phyloP scores from a whole-genome alignment of 2,329 filamentous ascomycete genomes.

The Lasiodiplodia sp. region DNA sequence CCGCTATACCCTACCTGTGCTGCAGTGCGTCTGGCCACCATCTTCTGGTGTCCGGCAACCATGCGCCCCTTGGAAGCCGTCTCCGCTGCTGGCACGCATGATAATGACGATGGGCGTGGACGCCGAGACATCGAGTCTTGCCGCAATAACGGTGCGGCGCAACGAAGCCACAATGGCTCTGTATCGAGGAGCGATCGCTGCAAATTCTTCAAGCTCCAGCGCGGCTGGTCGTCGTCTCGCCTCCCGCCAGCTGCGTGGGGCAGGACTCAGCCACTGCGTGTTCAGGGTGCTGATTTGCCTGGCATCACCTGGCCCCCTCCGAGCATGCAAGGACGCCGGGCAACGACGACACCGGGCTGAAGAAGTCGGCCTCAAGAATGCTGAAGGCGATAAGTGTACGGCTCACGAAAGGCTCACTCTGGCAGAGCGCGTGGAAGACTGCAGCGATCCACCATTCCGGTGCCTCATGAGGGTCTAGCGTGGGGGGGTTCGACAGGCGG shows the following conservation, averaged over 20 bases:
- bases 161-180: constrained; percentile 13
- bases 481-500: constrained; percentile 21
- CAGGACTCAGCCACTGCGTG: constrained; percentile 17
- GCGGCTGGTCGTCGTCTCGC: neutral
- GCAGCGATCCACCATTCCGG: constrained; percentile 21
- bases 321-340: constrained; percentile 11
- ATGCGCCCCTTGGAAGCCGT: constrained; percentile 3
- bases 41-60: neutral
- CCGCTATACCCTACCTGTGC: neutral
- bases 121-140: constrained; percentile 7
- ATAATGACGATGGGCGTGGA: constrained; percentile 10
- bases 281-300: constrained; percentile 11
- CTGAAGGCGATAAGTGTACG: neutral
- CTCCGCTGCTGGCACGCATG: constrained; percentile 14
- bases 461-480: constrained; percentile 15
- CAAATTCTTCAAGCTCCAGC: constrained; percentile 15
- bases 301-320: neutral
- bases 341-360: neutral
- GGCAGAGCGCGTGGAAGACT: constrained; percentile 14
- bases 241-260: constrained; percentile 3
- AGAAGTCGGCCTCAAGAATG: constrained; percentile 9
- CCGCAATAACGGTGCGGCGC: constrained; percentile 22
- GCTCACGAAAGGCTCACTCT: neutral
- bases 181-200: constrained; percentile 7
- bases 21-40: neutral